Evolutionary conservation across 106 monocot species (phyloP).

Genomic region (Dendrobium nobile): DNA sequence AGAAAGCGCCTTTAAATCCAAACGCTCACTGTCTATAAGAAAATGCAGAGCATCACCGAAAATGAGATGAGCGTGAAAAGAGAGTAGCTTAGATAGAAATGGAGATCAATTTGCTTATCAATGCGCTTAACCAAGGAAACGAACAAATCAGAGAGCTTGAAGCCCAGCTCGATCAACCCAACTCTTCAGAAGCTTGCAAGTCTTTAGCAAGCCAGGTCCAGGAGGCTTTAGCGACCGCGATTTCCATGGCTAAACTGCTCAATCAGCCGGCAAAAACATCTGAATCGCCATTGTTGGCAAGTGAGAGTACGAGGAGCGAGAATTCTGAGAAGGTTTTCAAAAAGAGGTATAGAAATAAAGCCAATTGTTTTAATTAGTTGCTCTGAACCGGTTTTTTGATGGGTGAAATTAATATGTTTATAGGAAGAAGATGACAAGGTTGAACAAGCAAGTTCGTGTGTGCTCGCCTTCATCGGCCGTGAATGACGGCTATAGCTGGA

Average conservation of each 20-base stretch:
- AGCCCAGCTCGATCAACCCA: conserved; percentile 11
- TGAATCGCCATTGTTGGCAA: conserved; percentile 6
- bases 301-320: conserved; percentile 13
- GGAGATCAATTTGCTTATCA: conserved; percentile 14
- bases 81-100: neutral
- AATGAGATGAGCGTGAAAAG: neutral
- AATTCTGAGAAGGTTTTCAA: conserved; percentile 26
- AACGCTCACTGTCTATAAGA: neutral
- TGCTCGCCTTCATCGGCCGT: neutral
- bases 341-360: conserved; percentile 39
- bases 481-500: conserved; percentile 16
- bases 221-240: conserved; percentile 13
- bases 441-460: conserved; percentile 23
- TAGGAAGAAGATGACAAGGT: neutral
- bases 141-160: conserved; percentile 32
- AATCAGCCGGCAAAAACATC: neutral
- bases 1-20: neutral
- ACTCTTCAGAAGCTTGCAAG: conserved; percentile 8
- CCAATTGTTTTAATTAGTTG: too few relatives aligned
- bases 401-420: neutral
- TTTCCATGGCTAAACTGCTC: conserved; percentile 13
- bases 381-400: too few relatives aligned
- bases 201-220: conserved; percentile 9
- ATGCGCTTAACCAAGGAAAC: conserved; percentile 24
- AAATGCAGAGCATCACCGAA: neutral